Evolutionary conservation across 2,329 filamentous ascomycete species (phyloP).

Genomic region (Aspergillus pseudoglaucus): DNA sequence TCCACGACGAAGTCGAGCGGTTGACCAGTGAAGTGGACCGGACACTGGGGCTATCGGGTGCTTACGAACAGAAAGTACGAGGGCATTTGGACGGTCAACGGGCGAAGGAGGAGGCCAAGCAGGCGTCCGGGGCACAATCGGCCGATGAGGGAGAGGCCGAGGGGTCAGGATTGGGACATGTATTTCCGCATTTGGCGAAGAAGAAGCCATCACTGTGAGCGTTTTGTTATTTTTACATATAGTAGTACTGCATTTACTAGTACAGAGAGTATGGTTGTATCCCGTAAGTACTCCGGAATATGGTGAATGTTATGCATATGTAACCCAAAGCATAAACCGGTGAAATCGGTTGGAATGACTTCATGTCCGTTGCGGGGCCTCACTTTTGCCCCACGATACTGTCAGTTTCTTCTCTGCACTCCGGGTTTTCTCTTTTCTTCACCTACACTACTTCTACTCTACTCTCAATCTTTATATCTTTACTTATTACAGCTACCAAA

Average conservation of each 20-base stretch:
- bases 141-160: constrained; percentile 4
- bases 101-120: constrained; percentile 2
- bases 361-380: constrained; percentile 2
- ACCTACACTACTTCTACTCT: not conserved
- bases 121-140: not conserved
- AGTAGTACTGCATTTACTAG: not conserved
- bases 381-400: constrained; percentile 19
- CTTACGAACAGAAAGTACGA: constrained; percentile 38
- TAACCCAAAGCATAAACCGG: not conserved
- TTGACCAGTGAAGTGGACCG: constrained; percentile 54
- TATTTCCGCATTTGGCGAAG: constrained; percentile 30
- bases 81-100: constrained; percentile 20
- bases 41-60: constrained; percentile 44
- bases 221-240: not conserved
- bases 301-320: not conserved
- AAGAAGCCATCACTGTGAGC: constrained; percentile 7
- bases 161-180: constrained; percentile 23
- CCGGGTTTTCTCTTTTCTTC: constrained; percentile 3
- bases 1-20: constrained; percentile 54
- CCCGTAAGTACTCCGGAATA: not conserved
- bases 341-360: constrained; percentile 4
- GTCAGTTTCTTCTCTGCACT: constrained; percentile 17
- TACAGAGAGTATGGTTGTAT: not conserved
- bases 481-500: constrained; percentile 22
- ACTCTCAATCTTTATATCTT: not conserved